Conservation (phyloP, 208 protist species). For the Jaenimonas drosophilae region DNA sequence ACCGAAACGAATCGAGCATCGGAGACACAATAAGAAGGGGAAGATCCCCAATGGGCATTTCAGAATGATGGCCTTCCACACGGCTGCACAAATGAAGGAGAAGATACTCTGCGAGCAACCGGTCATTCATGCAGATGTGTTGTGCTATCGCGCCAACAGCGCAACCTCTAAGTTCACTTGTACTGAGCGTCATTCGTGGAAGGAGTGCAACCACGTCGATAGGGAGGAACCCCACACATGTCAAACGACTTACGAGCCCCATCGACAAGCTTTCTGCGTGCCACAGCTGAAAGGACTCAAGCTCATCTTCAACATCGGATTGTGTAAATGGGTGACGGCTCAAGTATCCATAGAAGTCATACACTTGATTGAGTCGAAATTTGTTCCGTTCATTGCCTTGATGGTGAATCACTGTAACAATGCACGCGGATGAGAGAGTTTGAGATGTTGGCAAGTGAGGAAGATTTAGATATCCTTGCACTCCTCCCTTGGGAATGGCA, state of each 20-base stretch:
- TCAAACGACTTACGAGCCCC: no score
- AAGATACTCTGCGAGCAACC: slow-evolving; percentile 49
- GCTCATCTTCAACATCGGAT: slow-evolving; percentile 9
- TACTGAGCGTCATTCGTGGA: no score
- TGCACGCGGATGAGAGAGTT: slow-evolving; percentile 27
- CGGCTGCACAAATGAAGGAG: slow-evolving; percentile 58
- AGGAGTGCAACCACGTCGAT: no score
- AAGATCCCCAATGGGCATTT: slow-evolving; percentile 63
- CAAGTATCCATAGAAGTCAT: slow-evolving; percentile 71
- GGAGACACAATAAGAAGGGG: slow-evolving; percentile 40
- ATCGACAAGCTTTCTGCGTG: no score
- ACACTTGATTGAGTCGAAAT: slow-evolving; percentile 50
- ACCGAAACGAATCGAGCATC: slow-evolving; percentile 14
- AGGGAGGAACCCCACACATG: no score
- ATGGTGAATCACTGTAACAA: slow-evolving; percentile 20
- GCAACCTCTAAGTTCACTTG: no score
- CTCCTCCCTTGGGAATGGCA: no score
- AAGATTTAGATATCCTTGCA: slow-evolving; percentile 27
- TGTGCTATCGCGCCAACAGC: no score
- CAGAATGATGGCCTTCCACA: slow-evolving; percentile 28
- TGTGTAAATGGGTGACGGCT: no score
- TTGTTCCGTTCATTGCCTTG: background rate
- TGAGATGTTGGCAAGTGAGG: no score
- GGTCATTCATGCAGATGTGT: no score
- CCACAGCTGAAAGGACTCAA: no score